phyloP scores from a whole-genome alignment of 23 red algal genomes.

The Gracilaria domingensis region DNA sequence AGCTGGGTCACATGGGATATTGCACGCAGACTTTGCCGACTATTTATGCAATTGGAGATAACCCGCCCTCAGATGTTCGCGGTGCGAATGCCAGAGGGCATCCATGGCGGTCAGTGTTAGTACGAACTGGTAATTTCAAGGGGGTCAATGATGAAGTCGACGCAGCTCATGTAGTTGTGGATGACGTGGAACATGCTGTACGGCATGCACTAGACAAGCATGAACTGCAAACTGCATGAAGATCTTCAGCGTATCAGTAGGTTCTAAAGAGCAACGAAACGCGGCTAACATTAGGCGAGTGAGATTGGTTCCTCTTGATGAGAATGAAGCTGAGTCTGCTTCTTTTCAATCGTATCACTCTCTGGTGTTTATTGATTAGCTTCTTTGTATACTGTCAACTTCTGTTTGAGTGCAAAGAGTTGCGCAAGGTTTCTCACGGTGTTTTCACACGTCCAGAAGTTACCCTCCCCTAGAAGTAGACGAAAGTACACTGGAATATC shows the following conservation, averaged over 20 bases:
- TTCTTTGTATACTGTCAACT: too few relatives aligned
- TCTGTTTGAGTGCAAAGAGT: too few relatives aligned
- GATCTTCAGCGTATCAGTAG: neutral
- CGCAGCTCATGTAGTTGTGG: constrained; percentile 69
- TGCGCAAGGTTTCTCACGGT: too few relatives aligned
- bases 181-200: constrained; percentile 71
- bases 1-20: constrained; percentile 46
- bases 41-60: constrained; percentile 74
- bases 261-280: too few relatives aligned
- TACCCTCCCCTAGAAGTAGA: too few relatives aligned
- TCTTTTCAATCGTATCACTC: too few relatives aligned
- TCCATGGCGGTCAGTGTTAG: constrained; percentile 67
- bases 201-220: constrained; percentile 21
- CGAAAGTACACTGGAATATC: too few relatives aligned
- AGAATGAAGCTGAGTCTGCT: too few relatives aligned
- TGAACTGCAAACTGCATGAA: neutral
- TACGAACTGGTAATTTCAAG: constrained; percentile 74
- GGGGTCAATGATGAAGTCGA: constrained; percentile 76
- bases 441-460: too few relatives aligned
- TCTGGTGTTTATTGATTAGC: too few relatives aligned
- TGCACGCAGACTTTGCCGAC: constrained; percentile 14
- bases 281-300: too few relatives aligned
- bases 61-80: constrained; percentile 80
- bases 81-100: constrained; percentile 76
- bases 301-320: too few relatives aligned